Evolutionary conservation across 257 asterid species (phyloP).

Genomic region (Petunia axillaris): DNA sequence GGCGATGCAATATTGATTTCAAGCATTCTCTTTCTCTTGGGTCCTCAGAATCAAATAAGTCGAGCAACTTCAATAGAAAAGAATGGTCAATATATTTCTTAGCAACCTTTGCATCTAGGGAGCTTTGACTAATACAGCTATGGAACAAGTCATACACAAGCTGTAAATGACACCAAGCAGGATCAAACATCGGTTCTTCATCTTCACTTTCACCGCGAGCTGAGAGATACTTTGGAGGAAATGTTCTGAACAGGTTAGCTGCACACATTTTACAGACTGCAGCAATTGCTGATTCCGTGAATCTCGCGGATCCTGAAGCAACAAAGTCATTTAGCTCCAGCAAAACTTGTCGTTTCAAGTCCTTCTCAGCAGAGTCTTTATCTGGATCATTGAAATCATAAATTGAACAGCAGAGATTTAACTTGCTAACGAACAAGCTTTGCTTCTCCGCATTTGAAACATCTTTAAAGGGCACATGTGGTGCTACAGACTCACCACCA

Average conservation of each 20-base stretch:
- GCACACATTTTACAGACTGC: constrained; percentile 54
- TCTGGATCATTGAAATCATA: constrained; percentile 48
- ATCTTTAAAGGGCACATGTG: constrained; percentile 48
- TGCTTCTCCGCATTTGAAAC: constrained; percentile 50
- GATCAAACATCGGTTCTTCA: constrained; percentile 52
- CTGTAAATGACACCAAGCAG: constrained; percentile 57
- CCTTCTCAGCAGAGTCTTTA: constrained; percentile 44
- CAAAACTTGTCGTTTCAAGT: constrained; percentile 46
- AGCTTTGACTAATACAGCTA: constrained; percentile 35
- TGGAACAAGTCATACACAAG: constrained; percentile 51
- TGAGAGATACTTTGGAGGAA: constrained; percentile 44
- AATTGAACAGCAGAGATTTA: constrained; percentile 47
- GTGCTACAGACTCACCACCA: constrained; percentile 46
- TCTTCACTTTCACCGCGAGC: constrained; percentile 49
- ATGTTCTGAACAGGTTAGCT: constrained; percentile 47
- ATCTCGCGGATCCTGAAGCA: constrained; percentile 47
- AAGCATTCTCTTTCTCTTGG: constrained; percentile 54
- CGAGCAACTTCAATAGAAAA: constrained; percentile 43
- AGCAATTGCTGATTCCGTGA: constrained; percentile 42
- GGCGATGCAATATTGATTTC: constrained; percentile 51
- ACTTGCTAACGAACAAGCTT: constrained; percentile 45
- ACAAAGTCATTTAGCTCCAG: constrained; percentile 48
- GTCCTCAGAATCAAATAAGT: constrained; percentile 50
- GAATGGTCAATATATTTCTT: constrained; percentile 46
- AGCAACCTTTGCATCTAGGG: constrained; percentile 47